Evolutionary conservation across 2,329 filamentous ascomycete genomes (phyloP).

Genomic region (Juglanconis sp.): DNA sequence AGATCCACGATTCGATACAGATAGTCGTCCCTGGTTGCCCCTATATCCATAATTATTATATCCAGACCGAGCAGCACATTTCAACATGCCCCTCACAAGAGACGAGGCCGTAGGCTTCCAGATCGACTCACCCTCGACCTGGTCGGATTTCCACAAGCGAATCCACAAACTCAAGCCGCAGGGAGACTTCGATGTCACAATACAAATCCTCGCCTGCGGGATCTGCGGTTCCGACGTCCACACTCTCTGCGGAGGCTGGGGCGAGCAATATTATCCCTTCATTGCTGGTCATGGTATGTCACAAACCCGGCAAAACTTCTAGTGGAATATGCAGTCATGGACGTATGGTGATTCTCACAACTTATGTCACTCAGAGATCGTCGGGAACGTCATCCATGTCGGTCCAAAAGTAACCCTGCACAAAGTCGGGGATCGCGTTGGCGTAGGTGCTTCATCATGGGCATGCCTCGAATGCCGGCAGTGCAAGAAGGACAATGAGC

Average conservation of each 20-base stretch:
- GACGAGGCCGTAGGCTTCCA: slow-evolving; percentile 46
- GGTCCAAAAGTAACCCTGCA: slow-evolving; percentile 60
- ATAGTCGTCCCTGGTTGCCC: neutral
- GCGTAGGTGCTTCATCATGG: slow-evolving; percentile 66
- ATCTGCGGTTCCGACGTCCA: slow-evolving; percentile 72
- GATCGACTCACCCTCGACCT: slow-evolving; percentile 50
- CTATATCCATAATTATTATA: neutral
- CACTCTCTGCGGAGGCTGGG: slow-evolving; percentile 68
- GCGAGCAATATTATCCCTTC: slow-evolving; percentile 57
- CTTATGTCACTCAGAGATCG: slow-evolving; percentile 49
- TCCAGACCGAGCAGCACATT: neutral
- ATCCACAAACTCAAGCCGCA: slow-evolving; percentile 83
- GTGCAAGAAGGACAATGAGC: slow-evolving; percentile 65
- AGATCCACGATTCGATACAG: neutral
- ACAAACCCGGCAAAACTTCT: too few relatives aligned
- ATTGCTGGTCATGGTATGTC: slow-evolving; percentile 61
- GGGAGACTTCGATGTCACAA: slow-evolving; percentile 80
- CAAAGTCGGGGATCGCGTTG: slow-evolving; percentile 61
- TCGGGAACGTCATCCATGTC: slow-evolving; percentile 66
- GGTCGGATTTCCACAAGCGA: slow-evolving; percentile 64
- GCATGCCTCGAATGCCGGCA: slow-evolving; percentile 63
- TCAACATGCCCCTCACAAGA: neutral
- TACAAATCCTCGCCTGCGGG: slow-evolving; percentile 80
- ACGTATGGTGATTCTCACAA: too few relatives aligned
- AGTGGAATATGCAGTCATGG: too few relatives aligned